Base-by-base conservation (phyloP, 1,284 basidiomycete genomes). In the Irpex rosettiformis region DNA sequence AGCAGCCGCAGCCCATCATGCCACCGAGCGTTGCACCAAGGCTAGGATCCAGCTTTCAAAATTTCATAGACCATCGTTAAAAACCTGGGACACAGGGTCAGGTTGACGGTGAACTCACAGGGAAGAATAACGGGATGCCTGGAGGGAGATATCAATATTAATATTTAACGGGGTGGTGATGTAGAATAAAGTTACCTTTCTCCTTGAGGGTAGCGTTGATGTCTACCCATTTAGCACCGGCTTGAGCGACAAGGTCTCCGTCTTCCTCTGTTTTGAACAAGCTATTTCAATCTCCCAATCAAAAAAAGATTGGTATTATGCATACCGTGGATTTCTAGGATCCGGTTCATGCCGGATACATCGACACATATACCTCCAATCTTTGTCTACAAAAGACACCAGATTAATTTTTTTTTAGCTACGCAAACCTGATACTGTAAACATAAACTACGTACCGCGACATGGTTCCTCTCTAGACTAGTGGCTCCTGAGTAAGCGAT, bases 201-300 rank as follows among this genome's bases (percentile, higher is more conserved):
- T 86, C 79, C 64, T 80, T 80, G 18, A 96, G 76, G 3, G 79
- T 79, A 18, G 84, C 84, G 65, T 98, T 98, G 43, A 98, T 80
- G 22, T 91, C 87, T 75, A 94, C 86, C 91, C 94, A 97, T 49
- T 85, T 81, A n/a, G 86, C 80, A 4, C 93, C 95, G n/a, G 93
- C 80, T 69, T 94, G 92, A 61, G 89, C 91, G 1, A 91, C 84
- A 7, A 92, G 74, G 67, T 95, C 93, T 6, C 87, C 85, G 67
- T 96, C 93, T 7, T 79, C 81, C 72, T 88, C 89, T 91, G 56
- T 57, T 21, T 13, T 3, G 13, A 51, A 24, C 48, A 11, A 13
- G 13, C n/a, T 16, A 6, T 51, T 16, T 27, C 22, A 16, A 25
- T 51, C 25, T 8, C 11, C 16, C 16, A 3, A 40, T 43, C 6